Evolutionary conservation across 1,284 basidiomycete species (phyloP).

Genomic region (Ceratobasidium sp.): DNA sequence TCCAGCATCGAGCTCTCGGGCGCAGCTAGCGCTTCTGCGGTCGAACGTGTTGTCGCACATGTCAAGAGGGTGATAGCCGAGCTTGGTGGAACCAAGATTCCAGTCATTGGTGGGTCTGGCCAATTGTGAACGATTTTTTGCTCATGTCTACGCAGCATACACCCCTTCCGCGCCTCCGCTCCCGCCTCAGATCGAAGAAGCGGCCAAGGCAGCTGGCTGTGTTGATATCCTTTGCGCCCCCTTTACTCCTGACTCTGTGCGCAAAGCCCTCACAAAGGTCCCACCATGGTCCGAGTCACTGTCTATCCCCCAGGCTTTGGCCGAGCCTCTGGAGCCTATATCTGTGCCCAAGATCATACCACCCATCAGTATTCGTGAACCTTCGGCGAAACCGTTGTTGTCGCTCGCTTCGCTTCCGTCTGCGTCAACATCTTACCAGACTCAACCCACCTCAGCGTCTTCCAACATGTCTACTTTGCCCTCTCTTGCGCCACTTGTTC

Average conservation of each 20-base stretch:
- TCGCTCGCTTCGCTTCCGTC: slow-evolving; percentile 33
- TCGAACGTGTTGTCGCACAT: slow-evolving; percentile 37
- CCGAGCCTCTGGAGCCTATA: slow-evolving; percentile 18
- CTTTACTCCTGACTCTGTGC: slow-evolving; percentile 39
- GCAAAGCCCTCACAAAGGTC: slow-evolving; percentile 31
- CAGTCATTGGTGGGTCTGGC: slow-evolving; percentile 23
- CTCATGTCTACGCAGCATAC: slow-evolving; percentile 23
- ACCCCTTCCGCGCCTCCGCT: slow-evolving; percentile 6
- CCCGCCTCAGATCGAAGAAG: slow-evolving; percentile 20
- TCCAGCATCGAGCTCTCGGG: slow-evolving; percentile 37
- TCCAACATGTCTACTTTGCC: slow-evolving; percentile 32
- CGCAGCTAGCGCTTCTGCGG: slow-evolving; percentile 25
- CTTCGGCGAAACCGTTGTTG: slow-evolving; percentile 6
- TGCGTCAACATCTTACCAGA: slow-evolving; percentile 32
- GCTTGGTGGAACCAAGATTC: slow-evolving; percentile 16
- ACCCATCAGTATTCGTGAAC: neutral
- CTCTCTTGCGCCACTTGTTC: slow-evolving; percentile 35
- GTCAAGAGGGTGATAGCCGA: slow-evolving; percentile 19
- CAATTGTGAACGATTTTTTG: neutral
- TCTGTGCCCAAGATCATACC: neutral
- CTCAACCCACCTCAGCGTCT: slow-evolving; percentile 24
- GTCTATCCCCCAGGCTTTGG: slow-evolving; percentile 10
- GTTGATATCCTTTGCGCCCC: slow-evolving; percentile 36
- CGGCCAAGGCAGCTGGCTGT: slow-evolving; percentile 19
- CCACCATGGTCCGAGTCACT: slow-evolving; percentile 12